Evolutionary conservation across 768 basidiomycete species (phyloP), one percentile per base, ranked within the genome.

Genomic region (Mycena galopus): DNA sequence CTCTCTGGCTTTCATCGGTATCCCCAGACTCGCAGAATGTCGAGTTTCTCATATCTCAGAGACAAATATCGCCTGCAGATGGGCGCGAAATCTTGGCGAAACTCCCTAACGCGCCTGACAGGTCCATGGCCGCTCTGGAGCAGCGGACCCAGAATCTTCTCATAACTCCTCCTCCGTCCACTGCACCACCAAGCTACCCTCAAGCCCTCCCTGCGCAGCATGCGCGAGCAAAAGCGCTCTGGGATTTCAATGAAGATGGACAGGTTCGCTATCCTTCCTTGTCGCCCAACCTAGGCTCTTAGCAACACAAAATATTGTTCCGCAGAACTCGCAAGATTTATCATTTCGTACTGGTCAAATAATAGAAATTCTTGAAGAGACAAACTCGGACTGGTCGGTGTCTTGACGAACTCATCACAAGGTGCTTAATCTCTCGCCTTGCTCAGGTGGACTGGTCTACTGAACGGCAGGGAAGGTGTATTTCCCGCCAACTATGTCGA

Each of bases 401-500:
- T 42, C 21, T 71, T 63, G 16, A 17, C 12, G 19, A 21, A 35
- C 29, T 65, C 21, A 19, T 35, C 42, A 25, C 14, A 5, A 12
- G 25, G 16, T 47, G 56, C 33, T 58, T 17, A 42, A 61, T 10
- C 14, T 17, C 4, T 37, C 50, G 32, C 8, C n/a, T 37, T 51
- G 39, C 25, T 25, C 51, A 68, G 73, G 73, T 97, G 95, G 95
- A 88, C 88, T 11, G 95, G 95, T n/a, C 87, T 82, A 72, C 77
- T 83, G 67, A 87, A 89, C 47, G 91, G 91, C 30, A 86, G 81
- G 67, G 86, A 90, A 73, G 95, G 91, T 21, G 84, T 95, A 37
- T 95, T 96, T 82, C 95, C 95, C 0, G 86, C 92, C 23, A 90
- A 89, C 74, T 87, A 93, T 67, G 93, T 94, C 47, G 90, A 93